A percentile compares a stretch with the other conserved stretches of the same genome.
These are phyloP conservation scores for Grosmannia penicillata DNA, from an alignment of 2,329 filamentous ascomycete genomes.

Conservation along the genomic window DNA sequence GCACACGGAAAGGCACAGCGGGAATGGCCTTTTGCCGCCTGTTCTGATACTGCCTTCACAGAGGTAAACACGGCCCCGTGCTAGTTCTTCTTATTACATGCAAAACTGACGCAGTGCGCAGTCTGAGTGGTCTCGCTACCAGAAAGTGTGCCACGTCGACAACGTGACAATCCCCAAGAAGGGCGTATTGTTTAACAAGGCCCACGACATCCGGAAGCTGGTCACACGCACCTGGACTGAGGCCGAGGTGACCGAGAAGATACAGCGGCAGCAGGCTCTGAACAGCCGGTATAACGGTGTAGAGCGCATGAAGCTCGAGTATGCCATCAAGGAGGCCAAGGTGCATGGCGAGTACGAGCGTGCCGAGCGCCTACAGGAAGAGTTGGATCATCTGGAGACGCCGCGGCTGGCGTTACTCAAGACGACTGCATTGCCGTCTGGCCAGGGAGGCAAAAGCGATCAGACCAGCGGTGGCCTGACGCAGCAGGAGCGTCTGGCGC, in stretches of 20 bases:
- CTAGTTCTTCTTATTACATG: background rate
- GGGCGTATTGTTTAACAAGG: conserved; percentile 52
- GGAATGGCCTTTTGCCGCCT: conserved; percentile 80
- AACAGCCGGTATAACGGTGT: conserved; percentile 50
- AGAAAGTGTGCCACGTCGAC: conserved; percentile 58
- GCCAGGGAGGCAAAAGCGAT: conserved; percentile 28
- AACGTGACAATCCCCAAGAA: conserved; percentile 61
- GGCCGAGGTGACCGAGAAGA: conserved; percentile 64
- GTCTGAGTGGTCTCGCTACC: conserved; percentile 70
- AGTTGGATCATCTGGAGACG: conserved; percentile 47
- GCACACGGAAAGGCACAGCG: conserved; percentile 72
- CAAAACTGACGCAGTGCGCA: conserved; percentile 18
- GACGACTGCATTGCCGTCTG: conserved; percentile 38
- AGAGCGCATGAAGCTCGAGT: conserved; percentile 52
- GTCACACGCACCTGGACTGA: conserved; percentile 73
- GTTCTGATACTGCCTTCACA: conserved; percentile 75
- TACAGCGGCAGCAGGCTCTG: conserved; percentile 55
- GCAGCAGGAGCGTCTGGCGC: conserved; percentile 70
- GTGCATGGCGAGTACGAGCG: conserved; percentile 45
- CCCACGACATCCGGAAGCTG: conserved; percentile 65
- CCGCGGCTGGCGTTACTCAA: conserved; percentile 64
- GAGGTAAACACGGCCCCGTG: conserved; percentile 38
- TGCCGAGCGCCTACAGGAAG: conserved; percentile 37
- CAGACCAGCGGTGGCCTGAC: conserved; percentile 19
- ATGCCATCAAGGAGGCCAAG: conserved; percentile 51